phyloP scores from a whole-genome alignment of 2,329 filamentous ascomycete genomes.

The Colletotrichum plurivorum region DNA sequence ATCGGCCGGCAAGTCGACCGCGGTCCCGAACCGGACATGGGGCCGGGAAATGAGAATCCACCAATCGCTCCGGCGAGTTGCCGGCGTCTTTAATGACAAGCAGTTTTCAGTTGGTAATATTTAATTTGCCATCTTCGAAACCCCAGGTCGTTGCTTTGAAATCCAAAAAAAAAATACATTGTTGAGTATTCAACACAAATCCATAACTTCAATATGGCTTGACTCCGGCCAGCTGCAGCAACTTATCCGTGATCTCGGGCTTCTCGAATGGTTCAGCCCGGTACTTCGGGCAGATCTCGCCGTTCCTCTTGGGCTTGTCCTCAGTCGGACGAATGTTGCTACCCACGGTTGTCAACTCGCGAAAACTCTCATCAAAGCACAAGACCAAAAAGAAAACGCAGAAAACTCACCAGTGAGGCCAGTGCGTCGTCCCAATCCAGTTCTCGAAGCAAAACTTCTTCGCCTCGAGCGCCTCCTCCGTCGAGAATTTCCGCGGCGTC shows the following conservation, averaged over 20 bases:
- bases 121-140: too few relatives aligned
- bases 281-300: constrained; percentile 52
- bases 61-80: constrained; percentile 4
- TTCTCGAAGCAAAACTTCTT: constrained; percentile 44
- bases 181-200: background rate
- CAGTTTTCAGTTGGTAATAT: too few relatives aligned
- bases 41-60: constrained; percentile 18
- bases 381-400: background rate
- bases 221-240: constrained; percentile 48
- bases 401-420: constrained; percentile 46
- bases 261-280: constrained; percentile 47
- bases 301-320: constrained; percentile 53
- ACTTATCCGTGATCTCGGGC: constrained; percentile 45
- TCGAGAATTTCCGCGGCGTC: constrained; percentile 53
- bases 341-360: background rate
- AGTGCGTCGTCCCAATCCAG: constrained; percentile 48
- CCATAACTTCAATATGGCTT: constrained; percentile 26
- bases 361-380: background rate
- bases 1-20: background rate
- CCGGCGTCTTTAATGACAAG: background rate
- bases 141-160: background rate
- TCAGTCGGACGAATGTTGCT: constrained; percentile 53
- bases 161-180: background rate
- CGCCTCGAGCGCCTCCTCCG: constrained; percentile 43
- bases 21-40: background rate